Evolutionary conservation across 805 yeast genomes (phyloP).

Genomic region (Metschnikowia shivogae): DNA sequence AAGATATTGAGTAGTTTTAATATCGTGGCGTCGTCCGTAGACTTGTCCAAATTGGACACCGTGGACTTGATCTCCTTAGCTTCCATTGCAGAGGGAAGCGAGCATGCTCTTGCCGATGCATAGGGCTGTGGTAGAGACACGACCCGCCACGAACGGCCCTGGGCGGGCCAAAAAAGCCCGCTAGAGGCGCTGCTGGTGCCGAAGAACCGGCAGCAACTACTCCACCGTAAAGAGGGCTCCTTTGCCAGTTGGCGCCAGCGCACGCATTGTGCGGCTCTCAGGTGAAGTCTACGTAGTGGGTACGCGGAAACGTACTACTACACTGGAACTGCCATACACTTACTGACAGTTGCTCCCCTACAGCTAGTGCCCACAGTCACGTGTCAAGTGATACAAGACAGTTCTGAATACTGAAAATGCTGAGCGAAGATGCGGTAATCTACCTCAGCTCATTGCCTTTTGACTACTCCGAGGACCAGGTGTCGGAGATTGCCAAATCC

Average conservation of each 20-base stretch:
- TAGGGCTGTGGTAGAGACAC: background rate
- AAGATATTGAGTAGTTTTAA: constrained; percentile 62
- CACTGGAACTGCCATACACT: background rate
- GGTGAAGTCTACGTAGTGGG: too few species aligned
- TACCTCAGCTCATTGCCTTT: constrained; percentile 87
- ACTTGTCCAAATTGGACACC: constrained; percentile 70
- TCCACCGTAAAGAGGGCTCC: too few species aligned
- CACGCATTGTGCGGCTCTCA: too few species aligned
- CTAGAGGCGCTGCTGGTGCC: too few species aligned
- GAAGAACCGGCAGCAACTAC: too few species aligned
- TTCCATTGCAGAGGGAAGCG: constrained; percentile 43
- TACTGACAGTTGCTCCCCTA: background rate
- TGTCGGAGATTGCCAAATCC: constrained; percentile 76
- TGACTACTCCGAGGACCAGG: constrained; percentile 91
- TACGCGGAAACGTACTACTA: too few species aligned
- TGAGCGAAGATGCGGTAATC: constrained; percentile 31
- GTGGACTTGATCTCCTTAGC: constrained; percentile 67
- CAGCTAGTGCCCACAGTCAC: too few species aligned
- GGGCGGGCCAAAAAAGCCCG: too few species aligned
- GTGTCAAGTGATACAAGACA: too few species aligned
- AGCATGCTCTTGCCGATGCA: background rate
- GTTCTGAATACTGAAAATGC: background rate
- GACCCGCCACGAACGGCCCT: background rate
- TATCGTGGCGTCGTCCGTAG: constrained; percentile 57
- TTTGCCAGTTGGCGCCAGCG: too few species aligned